phyloP scores from a whole-genome alignment of 805 yeast genomes.

The Aciculoconidium aculeatum region DNA sequence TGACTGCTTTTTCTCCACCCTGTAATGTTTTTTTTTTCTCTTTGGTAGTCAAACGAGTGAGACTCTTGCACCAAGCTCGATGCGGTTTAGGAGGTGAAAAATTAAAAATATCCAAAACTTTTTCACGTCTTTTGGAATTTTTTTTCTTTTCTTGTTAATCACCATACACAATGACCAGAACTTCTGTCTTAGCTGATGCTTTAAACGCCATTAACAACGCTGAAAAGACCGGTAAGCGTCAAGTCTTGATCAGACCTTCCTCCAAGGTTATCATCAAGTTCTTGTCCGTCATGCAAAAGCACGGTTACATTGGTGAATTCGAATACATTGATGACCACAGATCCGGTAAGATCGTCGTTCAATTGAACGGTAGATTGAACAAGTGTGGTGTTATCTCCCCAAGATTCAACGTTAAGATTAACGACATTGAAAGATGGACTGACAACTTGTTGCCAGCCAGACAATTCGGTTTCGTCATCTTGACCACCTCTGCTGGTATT shows the following conservation, averaged over 20 bases:
- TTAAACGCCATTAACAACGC: conserved; percentile 32
- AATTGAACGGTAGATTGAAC: conserved; percentile 54
- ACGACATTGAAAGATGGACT: conserved; percentile 97
- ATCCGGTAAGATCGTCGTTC: conserved; percentile 33
- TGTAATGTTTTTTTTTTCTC: too few relatives aligned
- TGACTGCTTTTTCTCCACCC: too few relatives aligned
- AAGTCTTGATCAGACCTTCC: conserved; percentile 31
- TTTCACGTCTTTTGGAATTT: conserved; percentile 4
- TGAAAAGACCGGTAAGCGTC: conserved; percentile 33
- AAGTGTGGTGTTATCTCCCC: conserved; percentile 99
- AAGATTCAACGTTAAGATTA: conserved; percentile 94
- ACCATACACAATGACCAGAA: conserved; percentile 23
- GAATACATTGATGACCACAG: conserved; percentile 33
- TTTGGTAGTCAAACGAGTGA: too few relatives aligned
- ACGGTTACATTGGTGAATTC: conserved; percentile 34
- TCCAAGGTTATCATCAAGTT: conserved; percentile 29
- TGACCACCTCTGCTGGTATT: conserved; percentile 98
- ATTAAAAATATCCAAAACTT: too few relatives aligned
- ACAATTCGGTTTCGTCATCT: conserved; percentile 96
- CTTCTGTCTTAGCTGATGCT: conserved; percentile 32
- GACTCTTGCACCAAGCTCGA: too few relatives aligned
- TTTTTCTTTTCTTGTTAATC: conserved; percentile 5
- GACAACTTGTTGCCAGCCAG: conserved; percentile 97
- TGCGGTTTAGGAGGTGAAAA: too few relatives aligned
- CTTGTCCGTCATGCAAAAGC: conserved; percentile 27